Evolutionary conservation across 352 stramenopile genomes (phyloP), one percentile per base, ranked within the genome.

Genomic region (Globisporangium middletonii): DNA sequence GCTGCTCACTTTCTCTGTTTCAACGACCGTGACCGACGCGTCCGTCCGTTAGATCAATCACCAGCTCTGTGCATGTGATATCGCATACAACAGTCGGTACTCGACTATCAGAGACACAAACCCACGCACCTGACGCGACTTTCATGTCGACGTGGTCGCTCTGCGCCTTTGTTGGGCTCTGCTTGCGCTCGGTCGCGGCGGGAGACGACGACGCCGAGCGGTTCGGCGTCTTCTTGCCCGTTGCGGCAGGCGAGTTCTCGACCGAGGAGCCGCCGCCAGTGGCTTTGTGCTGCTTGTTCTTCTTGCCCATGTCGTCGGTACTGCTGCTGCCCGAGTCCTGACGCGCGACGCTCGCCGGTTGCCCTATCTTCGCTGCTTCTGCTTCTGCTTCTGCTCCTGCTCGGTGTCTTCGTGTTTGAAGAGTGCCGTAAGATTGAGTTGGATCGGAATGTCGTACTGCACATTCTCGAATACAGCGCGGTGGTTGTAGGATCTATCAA

Each of bases 271-370:
- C 30, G 52, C 56, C 51, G 43, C 27, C 47, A 23, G 13, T 52
- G 51, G 8, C 23, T 57, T 75, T 81, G 54, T 47, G 44, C 38
- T 77, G 65, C 64, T 87, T 84, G 19, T 66, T 63, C 65, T 89
- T 92, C 75, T 87, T 89, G 43, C 48, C 75, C 79, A 89, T 88
- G 7, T 60, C 16, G 43, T 13, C 12, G 12, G 7, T 18, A 18
- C n/a, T 47, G 18, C n/a, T 47, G 43, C 50, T 47, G 49, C 55
- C 43, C 28, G 26, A 15, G 30, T 35, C 30, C 5, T 30, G 8
- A 23, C 23, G 49, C 50, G 35, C 63, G 52, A 50, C 38, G 65
- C 68, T 76, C 41, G 58, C 56, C 62, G 69, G 68, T 33, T 75
- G 67, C n/a, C 67, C 67, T 75, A 75, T 75, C 60, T 49, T 65